Conservation (phyloP, 2,329 filamentous ascomycete genomes). For the Alternaria rosae region DNA sequence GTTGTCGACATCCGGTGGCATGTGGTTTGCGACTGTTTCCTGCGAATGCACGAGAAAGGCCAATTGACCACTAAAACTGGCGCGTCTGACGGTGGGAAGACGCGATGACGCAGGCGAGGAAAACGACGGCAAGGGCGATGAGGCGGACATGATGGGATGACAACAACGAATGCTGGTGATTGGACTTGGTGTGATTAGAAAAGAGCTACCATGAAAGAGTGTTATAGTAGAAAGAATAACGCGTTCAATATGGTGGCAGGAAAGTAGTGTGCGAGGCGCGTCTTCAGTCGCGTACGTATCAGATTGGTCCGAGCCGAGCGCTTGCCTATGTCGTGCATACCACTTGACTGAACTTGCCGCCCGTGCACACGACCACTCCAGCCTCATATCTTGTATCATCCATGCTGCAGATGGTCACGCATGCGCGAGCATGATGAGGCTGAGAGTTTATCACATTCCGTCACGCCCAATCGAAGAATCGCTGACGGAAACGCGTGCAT, state of each 20-base stretch:
- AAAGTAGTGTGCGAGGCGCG: conserved; percentile 26
- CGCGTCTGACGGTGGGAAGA: conserved; percentile 29
- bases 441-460: neutral
- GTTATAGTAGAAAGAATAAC: conserved; percentile 22
- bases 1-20: conserved; percentile 66
- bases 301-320: conserved; percentile 20
- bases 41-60: conserved; percentile 69
- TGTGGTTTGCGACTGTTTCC: conserved; percentile 62
- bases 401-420: conserved; percentile 2
- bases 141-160: conserved; percentile 27
- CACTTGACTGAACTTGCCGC: conserved; percentile 17
- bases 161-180: neutral
- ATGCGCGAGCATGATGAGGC: conserved; percentile 7
- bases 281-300: conserved; percentile 20
- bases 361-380: conserved; percentile 15
- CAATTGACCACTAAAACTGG: conserved; percentile 47
- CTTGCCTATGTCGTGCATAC: conserved; percentile 27
- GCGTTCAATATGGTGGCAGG: conserved; percentile 37
- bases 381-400: conserved; percentile 6
- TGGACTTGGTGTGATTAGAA: neutral
- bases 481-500: neutral
- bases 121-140: conserved; percentile 37
- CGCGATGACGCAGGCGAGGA: conserved; percentile 33
- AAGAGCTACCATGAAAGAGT: conserved; percentile 19
- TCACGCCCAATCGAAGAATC: neutral